Conservation (phyloP, 805 yeast species). For the Starmerella powellii region DNA sequence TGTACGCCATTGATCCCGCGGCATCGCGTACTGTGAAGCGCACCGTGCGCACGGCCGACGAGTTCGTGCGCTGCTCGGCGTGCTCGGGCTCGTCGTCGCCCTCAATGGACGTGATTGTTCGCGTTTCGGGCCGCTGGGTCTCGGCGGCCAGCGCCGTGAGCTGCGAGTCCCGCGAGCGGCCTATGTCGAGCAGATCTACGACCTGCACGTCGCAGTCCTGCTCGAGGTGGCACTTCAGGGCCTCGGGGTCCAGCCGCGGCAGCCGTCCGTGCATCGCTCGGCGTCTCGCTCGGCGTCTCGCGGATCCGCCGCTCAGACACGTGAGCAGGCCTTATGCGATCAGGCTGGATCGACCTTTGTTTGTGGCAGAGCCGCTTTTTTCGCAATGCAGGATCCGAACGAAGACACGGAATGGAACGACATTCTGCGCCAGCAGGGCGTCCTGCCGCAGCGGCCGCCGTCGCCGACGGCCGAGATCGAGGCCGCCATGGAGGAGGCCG, state of each 20-base stretch:
- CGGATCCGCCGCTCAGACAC: too few species aligned
- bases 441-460: constrained; percentile 83
- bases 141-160: constrained; percentile 2
- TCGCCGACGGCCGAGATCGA: constrained; percentile 81
- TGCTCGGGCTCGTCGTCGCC: neutral
- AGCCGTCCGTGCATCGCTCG: neutral
- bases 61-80: neutral
- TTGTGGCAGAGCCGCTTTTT: too few species aligned
- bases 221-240: neutral
- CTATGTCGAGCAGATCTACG: constrained; percentile 20
- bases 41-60: neutral
- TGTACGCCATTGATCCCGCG: constrained; percentile 6
- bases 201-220: constrained; percentile 11
- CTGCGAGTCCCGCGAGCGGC: constrained; percentile 11
- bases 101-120: neutral
- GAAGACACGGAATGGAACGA: constrained; percentile 99
- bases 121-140: neutral
- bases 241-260: constrained; percentile 1
- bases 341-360: too few species aligned
- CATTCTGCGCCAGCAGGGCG: constrained; percentile 75
- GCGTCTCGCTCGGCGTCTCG: too few species aligned
- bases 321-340: too few species aligned
- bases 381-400: constrained; percentile 48
- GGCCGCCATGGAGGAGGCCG: constrained; percentile 75
- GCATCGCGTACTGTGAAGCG: constrained; percentile 16